Conservation (phyloP, 2,329 filamentous ascomycete species). For the Cordyceps tenuipes region DNA sequence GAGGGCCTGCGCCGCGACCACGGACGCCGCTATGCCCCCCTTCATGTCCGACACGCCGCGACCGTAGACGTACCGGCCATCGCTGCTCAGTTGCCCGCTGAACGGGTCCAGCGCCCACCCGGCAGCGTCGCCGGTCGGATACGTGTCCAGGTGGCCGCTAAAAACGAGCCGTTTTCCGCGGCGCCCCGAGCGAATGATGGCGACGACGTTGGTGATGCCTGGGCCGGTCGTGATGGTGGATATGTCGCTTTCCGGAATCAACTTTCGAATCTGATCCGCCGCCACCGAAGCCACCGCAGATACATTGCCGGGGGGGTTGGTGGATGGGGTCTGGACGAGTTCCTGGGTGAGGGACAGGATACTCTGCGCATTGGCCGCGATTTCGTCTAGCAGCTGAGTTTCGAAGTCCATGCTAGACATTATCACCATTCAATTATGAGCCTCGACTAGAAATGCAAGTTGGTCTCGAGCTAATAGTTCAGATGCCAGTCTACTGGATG, state of each 20-base stretch:
- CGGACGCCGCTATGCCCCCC: slow-evolving; percentile 12
- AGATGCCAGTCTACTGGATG: background rate
- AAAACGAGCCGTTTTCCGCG: slow-evolving; percentile 13
- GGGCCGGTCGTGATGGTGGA: slow-evolving; percentile 9
- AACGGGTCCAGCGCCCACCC: slow-evolving; percentile 9
- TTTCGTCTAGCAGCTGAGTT: background rate
- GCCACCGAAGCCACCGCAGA: slow-evolving; percentile 8
- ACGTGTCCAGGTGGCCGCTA: slow-evolving; percentile 13
- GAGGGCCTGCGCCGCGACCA: slow-evolving; percentile 7
- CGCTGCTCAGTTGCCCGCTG: slow-evolving; percentile 9
- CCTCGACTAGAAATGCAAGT: background rate
- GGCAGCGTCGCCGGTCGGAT: slow-evolving; percentile 8
- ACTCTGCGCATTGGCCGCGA: background rate
- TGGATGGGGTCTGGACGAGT: slow-evolving; percentile 3
- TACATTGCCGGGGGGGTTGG: slow-evolving; percentile 7
- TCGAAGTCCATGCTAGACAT: background rate
- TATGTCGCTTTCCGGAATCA: slow-evolving; percentile 10
- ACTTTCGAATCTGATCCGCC: slow-evolving; percentile 5
- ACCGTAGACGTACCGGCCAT: slow-evolving; percentile 12
- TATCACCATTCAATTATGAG: background rate
- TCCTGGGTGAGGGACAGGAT: background rate
- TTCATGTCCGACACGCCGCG: slow-evolving; percentile 14
- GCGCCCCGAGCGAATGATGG: slow-evolving; percentile 5
- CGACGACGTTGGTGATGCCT: slow-evolving; percentile 11
- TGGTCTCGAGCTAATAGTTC: background rate